Evolutionary conservation across 768 basidiomycete species (phyloP), one percentile per base, ranked within the genome.

Genomic region (Pisolithus sp.): DNA sequence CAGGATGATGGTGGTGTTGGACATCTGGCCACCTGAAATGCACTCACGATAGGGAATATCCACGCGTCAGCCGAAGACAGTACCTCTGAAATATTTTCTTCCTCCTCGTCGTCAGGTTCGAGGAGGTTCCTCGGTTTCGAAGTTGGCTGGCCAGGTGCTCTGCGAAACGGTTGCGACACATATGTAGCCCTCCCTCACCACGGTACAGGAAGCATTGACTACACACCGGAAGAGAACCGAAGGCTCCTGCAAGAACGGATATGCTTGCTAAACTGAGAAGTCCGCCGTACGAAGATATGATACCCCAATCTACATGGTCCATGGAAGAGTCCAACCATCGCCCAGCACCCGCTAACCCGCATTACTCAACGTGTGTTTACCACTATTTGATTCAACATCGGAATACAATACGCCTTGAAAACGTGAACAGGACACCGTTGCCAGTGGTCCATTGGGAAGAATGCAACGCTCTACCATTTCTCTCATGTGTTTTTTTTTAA

Each of bases 241-340:
- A 77, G 5, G 89, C 77, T 34, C 89, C 89, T 24, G 76, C 75
- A 59, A 84, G 89, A 42, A 92, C 77, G 26, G 84, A 82, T n/a
- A 65, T 59, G 46, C 70, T 76, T 2, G 89, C 89, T 21, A 90
- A 76, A 31, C 68, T 65, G 47, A 90, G 65, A 6, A 91, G 71
- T 7, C 87, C 89, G 6, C 71, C 80, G 59, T 86, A 89, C 34
- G 88, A 83, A 0, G 78, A 78, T 26, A 88, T 55, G 43, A 85
- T 61, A 59, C 80, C 81, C 79, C 76, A 82, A 67, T 86, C 74
- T 23, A 53, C 51, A 34, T 60, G 57, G 28, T 36, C 30, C 55
- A 64, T 59, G 49, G 52, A 50, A 10, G 20, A 31, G 18, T 10
- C 4, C 13, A 40, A 23, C 26, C 18, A 18, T 24, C 41, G 20